A percentile compares a stretch with the other conserved stretches of the same genome.
Evolutionary conservation across 257 asterid genomes (phyloP).

Genomic region (Striga asiatica): DNA sequence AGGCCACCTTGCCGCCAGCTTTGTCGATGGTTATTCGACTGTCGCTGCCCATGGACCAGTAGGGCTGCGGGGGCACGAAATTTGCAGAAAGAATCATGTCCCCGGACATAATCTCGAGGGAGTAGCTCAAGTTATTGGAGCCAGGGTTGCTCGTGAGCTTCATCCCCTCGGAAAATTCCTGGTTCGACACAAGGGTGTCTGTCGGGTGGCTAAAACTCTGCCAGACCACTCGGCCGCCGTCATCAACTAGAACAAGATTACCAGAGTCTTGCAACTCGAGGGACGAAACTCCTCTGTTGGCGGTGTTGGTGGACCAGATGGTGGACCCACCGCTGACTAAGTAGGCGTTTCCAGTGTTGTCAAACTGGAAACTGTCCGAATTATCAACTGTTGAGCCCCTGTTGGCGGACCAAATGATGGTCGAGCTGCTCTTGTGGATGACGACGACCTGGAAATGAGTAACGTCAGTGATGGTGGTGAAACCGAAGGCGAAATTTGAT

Average conservation of each 20-base stretch:
- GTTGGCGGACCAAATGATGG: slow-evolving; percentile 80
- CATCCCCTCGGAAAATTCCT: slow-evolving; percentile 56
- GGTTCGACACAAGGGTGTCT: slow-evolving; percentile 58
- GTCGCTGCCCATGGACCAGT: slow-evolving; percentile 68
- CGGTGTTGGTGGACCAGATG: slow-evolving; percentile 58
- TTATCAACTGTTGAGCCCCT: slow-evolving; percentile 46
- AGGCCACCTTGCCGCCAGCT: slow-evolving; percentile 29
- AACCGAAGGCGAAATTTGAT: slow-evolving; percentile 66
- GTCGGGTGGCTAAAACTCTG: slow-evolving; percentile 77
- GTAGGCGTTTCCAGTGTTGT: slow-evolving; percentile 53
- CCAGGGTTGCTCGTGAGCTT: slow-evolving; percentile 44
- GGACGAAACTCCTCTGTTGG: slow-evolving; percentile 54
- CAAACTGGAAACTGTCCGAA: slow-evolving; percentile 48
- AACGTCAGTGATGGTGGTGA: slow-evolving; percentile 34
- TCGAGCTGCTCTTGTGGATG: slow-evolving; percentile 48
- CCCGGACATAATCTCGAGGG: slow-evolving; percentile 66
- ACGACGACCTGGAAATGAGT: slow-evolving; percentile 63
- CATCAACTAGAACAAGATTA: slow-evolving; percentile 52
- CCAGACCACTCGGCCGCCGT: slow-evolving; percentile 49
- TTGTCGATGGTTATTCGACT: slow-evolving; percentile 50
- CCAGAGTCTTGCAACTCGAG: slow-evolving; percentile 66
- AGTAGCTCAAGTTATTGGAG: slow-evolving; percentile 44
- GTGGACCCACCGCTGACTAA: slow-evolving; percentile 37
- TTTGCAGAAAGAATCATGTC: slow-evolving; percentile 60
- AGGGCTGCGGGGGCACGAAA: slow-evolving; percentile 54